Conservation (phyloP, 1,139 yeast genomes). For the Geotrichum citri-aurantii region DNA sequence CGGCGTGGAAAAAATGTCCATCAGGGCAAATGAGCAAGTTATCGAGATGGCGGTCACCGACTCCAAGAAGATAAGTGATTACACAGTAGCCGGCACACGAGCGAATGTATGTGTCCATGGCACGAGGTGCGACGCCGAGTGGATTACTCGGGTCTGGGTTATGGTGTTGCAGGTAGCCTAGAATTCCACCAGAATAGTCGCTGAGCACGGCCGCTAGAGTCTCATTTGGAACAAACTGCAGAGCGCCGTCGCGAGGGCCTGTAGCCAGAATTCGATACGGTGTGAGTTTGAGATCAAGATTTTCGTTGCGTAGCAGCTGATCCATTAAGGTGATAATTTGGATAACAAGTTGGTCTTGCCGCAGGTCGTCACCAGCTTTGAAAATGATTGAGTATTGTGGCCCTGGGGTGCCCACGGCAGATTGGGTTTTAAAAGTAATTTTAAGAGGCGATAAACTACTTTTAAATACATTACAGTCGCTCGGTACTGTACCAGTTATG, state of each 20-base stretch:
- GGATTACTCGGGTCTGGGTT: constrained; percentile 57
- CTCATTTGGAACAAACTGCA: constrained; percentile 88
- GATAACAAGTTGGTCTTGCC: constrained; percentile 94
- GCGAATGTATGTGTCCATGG: constrained; percentile 90
- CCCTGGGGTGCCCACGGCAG: constrained; percentile 25
- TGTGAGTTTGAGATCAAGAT: constrained; percentile 76
- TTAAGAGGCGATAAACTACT: constrained; percentile 86
- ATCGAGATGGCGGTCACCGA: constrained; percentile 95
- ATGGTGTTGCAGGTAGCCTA: constrained; percentile 61
- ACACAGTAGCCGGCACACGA: constrained; percentile 99
- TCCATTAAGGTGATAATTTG: constrained; percentile 93
- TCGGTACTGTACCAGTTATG: constrained; percentile 71
- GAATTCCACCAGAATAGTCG: constrained; percentile 61
- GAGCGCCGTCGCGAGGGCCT: constrained; percentile 83
- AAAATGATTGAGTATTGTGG: constrained; percentile 73
- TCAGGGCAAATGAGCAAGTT: constrained; percentile 68
- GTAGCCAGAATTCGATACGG: constrained; percentile 92
- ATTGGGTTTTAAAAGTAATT: constrained; percentile 59
- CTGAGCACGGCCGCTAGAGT: constrained; percentile 79
- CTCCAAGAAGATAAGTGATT: constrained; percentile 87
- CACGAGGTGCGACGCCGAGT: constrained; percentile 65
- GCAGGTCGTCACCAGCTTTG: constrained; percentile 90
- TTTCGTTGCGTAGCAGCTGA: constrained; percentile 78
- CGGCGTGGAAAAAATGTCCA: constrained; percentile 92
- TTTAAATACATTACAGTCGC: constrained; percentile 80